Conservation (phyloP, 257 asterid genomes). For the Penstemon eatonii region DNA sequence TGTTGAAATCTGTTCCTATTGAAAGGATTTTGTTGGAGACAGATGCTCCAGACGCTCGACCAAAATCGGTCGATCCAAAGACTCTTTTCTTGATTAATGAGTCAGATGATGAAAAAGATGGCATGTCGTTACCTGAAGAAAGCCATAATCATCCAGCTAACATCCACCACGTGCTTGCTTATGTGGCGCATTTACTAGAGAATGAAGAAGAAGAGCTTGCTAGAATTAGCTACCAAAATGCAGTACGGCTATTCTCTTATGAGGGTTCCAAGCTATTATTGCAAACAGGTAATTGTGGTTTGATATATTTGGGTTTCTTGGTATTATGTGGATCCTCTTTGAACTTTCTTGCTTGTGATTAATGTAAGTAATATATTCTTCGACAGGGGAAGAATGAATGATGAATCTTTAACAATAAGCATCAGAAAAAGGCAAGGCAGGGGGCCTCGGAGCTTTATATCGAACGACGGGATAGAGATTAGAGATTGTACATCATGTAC, state of each 20-base stretch:
- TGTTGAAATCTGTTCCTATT: constrained; percentile 68
- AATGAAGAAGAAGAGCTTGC: constrained; percentile 67
- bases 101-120: neutral
- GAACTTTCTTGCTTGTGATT: neutral
- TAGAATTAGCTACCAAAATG: constrained; percentile 65
- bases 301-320: neutral
- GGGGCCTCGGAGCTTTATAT: neutral
- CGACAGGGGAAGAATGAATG: neutral
- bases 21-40: constrained; percentile 95
- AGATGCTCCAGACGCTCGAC: constrained; percentile 91
- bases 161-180: constrained; percentile 71
- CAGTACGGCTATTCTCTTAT: constrained; percentile 66
- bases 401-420: neutral
- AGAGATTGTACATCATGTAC: neutral
- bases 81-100: constrained; percentile 37
- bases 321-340: too few relatives aligned
- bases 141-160: constrained; percentile 84
- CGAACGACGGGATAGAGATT: neutral
- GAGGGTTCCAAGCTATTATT: constrained; percentile 69
- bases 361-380: neutral
- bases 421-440: neutral
- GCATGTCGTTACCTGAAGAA: constrained; percentile 28
- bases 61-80: constrained; percentile 34
- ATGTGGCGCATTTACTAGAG: constrained; percentile 62
- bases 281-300: constrained; percentile 25